Conservation (phyloP, 2,329 filamentous ascomycete genomes). For the Domatiomyces globalis region DNA sequence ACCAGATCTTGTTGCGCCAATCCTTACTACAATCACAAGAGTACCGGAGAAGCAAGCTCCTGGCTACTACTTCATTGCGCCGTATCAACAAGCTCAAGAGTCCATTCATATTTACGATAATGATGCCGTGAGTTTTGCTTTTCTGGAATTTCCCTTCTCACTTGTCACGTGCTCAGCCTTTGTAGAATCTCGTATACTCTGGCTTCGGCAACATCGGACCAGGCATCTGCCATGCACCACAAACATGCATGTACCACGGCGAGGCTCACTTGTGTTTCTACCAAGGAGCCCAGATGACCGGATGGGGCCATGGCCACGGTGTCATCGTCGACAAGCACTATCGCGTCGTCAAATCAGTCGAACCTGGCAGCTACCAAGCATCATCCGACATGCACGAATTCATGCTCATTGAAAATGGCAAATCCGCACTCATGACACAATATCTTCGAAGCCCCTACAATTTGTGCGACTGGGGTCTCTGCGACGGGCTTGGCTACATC, state of each 20-base stretch:
- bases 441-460: conserved; percentile 34
- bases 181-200: conserved; percentile 36
- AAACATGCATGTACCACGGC: conserved; percentile 36
- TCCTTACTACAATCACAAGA: conserved; percentile 21
- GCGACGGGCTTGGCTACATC: conserved; percentile 35
- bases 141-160: neutral
- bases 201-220: conserved; percentile 37
- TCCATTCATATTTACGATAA: conserved; percentile 41
- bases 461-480: conserved; percentile 29
- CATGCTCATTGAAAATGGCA: conserved; percentile 32
- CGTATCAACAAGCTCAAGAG: conserved; percentile 35
- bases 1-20: conserved; percentile 27
- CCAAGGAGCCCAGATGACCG: conserved; percentile 37
- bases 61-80: conserved; percentile 38
- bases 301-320: conserved; percentile 39
- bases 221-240: conserved; percentile 34
- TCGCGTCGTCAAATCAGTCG: conserved; percentile 34
- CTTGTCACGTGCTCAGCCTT: neutral
- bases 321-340: conserved; percentile 40
- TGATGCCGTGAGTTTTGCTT: conserved; percentile 25
- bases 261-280: conserved; percentile 39
- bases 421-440: conserved; percentile 27
- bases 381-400: conserved; percentile 40
- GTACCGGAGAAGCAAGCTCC: conserved; percentile 26
- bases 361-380: conserved; percentile 24